Conservation (phyloP, 1,284 basidiomycete species). For the Bondarzewia mesenterica region DNA sequence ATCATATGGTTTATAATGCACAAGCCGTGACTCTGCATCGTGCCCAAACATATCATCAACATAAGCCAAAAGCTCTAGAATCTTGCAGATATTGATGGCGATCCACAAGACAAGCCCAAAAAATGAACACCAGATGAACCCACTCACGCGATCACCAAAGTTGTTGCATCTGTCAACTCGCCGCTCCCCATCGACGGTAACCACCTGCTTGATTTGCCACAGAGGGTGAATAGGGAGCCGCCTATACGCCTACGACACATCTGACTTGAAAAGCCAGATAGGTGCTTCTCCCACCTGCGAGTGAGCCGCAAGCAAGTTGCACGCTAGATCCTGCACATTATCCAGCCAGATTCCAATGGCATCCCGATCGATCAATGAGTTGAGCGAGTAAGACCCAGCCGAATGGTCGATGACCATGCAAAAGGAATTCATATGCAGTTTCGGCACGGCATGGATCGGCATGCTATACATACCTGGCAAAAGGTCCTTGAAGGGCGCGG, state of each 20-base stretch:
- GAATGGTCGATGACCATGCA: conserved; percentile 32
- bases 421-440: conserved; percentile 24
- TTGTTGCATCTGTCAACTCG: conserved; percentile 24
- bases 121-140: neutral
- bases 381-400: conserved; percentile 23
- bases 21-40: neutral
- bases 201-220: conserved; percentile 37
- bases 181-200: conserved; percentile 16
- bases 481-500: conserved; percentile 9
- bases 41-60: neutral
- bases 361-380: conserved; percentile 25
- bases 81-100: neutral
- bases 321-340: conserved; percentile 22
- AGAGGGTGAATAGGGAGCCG: conserved; percentile 27
- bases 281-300: conserved; percentile 1
- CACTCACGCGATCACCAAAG: conserved; percentile 21
- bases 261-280: conserved; percentile 26
- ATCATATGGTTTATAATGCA: conserved; percentile 3
- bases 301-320: conserved; percentile 14
- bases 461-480: conserved; percentile 9
- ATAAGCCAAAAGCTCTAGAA: neutral
- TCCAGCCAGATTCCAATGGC: conserved; percentile 23
- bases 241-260: conserved; percentile 29
- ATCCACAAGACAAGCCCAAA: conserved; percentile 1
- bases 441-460: conserved; percentile 33